Evolutionary conservation across 306 rosid species (phyloP), one percentile per base, ranked within the genome.

Genomic region (Datisca glomerata): DNA sequence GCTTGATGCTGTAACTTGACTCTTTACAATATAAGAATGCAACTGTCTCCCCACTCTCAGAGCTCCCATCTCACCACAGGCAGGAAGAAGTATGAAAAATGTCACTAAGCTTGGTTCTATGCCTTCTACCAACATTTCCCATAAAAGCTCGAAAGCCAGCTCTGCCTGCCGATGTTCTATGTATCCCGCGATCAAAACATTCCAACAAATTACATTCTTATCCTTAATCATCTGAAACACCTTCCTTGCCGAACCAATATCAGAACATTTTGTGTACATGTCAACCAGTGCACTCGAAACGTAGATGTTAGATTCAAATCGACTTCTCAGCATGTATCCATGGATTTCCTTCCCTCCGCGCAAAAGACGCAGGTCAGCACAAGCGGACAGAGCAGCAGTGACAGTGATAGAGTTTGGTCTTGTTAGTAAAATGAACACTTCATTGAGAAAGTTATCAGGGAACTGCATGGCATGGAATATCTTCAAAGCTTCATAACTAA

Each of bases 311-410:
- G 41, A 56, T 53, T 59, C 61, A 20, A 61, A 49, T 22, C 56
- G 61, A 12, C 17, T 49, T 56, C 57, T 67, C 62, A 67, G 34
- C 9, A 8, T 10, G 28, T 63, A 59, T 42, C 71, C 80, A 33
- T 72, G 80, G 61, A 67, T 67, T 56, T 67, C 71, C 55, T 55
- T 67, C 55, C 80, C 80, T 46, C 43, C 59, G 22, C 39, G 40
- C 45, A 19, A 58, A 31, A 51, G 47, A 37, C 25, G 45, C 15
- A 68, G 56, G 46, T 52, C 65, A 47, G 80, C 75, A 52, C 75
- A 67, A 39, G 72, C 66, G 21, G 69, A 59, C 56, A 73, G 69
- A 24, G 63, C 75, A 51, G 68, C 45, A 12, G 71, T 42, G 10
- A 57, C 21, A 8, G 68, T 67, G 34, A 36, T 33, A 20, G 69